Conservation (phyloP, 805 yeast species). For the Diddensiella santjacobensis region DNA sequence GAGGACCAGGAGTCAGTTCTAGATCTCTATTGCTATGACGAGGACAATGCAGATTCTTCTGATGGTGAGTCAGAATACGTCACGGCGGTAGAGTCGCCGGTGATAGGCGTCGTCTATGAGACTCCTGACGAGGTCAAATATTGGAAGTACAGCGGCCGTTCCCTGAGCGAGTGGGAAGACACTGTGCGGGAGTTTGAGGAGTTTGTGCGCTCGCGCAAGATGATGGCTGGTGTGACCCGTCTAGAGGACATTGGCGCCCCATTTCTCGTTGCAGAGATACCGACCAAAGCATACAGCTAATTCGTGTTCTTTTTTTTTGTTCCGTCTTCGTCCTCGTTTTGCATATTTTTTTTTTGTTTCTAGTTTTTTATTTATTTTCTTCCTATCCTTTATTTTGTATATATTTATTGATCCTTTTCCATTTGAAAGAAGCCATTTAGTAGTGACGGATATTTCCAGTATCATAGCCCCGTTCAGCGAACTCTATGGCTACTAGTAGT, state of each 20-base stretch:
- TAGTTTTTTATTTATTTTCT: constrained; percentile 2
- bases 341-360: neutral
- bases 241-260: constrained; percentile 35
- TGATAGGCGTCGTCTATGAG: neutral
- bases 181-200: constrained; percentile 36
- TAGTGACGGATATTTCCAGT: neutral
- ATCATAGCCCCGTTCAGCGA: neutral
- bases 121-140: constrained; percentile 22
- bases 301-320: too few species aligned
- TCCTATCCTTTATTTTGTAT: neutral
- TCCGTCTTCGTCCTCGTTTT: too few species aligned
- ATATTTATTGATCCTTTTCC: neutral
- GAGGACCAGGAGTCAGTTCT: constrained; percentile 5
- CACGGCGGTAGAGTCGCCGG: constrained; percentile 2
- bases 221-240: constrained; percentile 25
- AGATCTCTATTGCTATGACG: constrained; percentile 10
- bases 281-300: constrained; percentile 18
- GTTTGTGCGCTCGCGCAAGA: constrained; percentile 30
- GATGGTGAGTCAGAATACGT: constrained; percentile 6
- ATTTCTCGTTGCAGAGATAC: constrained; percentile 37
- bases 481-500: neutral
- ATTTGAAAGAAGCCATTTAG: neutral
- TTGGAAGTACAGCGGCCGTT: constrained; percentile 39
- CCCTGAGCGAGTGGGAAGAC: constrained; percentile 39
- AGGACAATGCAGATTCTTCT: constrained; percentile 5